phyloP scores from a whole-genome alignment of 768 basidiomycete genomes.

The Lentinula aciculospora region DNA sequence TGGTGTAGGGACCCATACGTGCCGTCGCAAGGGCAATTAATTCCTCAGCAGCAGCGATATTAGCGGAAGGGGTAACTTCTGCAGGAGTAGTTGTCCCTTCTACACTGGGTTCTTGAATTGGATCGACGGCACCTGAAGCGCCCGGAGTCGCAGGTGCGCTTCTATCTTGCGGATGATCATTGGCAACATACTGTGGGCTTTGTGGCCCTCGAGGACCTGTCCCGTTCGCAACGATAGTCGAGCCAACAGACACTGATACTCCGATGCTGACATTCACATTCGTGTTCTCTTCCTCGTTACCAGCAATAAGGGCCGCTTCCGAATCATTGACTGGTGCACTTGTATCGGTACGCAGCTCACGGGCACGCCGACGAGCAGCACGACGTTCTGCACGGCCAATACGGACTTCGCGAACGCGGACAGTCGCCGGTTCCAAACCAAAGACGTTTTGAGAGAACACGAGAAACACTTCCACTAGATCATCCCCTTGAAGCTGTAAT shows the following conservation, averaged over 20 bases:
- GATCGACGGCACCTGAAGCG: constrained; percentile 15
- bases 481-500: constrained; percentile 86
- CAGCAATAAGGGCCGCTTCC: constrained; percentile 38
- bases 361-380: constrained; percentile 74
- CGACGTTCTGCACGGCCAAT: constrained; percentile 85
- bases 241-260: constrained; percentile 44
- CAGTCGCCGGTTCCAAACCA: constrained; percentile 88
- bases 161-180: constrained; percentile 31
- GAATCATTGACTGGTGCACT: constrained; percentile 33
- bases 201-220: constrained; percentile 23
- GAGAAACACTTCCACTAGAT: constrained; percentile 87
- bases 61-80: constrained; percentile 28
- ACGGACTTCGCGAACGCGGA: constrained; percentile 89
- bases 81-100: constrained; percentile 14
- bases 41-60: constrained; percentile 55
- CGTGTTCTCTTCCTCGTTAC: constrained; percentile 27
- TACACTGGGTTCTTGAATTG: constrained; percentile 7
- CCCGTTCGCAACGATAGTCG: constrained; percentile 28
- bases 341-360: constrained; percentile 55
- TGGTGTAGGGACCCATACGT: constrained; percentile 80
- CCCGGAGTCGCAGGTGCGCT: constrained; percentile 10
- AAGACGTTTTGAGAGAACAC: constrained; percentile 91
- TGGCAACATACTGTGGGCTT: constrained; percentile 35
- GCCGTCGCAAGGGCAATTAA: constrained; percentile 60
- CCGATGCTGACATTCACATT: constrained; percentile 61